Evolutionary conservation across 2,329 filamentous ascomycete species (phyloP).

Genomic region (Purpureocillium takamizusanense): DNA sequence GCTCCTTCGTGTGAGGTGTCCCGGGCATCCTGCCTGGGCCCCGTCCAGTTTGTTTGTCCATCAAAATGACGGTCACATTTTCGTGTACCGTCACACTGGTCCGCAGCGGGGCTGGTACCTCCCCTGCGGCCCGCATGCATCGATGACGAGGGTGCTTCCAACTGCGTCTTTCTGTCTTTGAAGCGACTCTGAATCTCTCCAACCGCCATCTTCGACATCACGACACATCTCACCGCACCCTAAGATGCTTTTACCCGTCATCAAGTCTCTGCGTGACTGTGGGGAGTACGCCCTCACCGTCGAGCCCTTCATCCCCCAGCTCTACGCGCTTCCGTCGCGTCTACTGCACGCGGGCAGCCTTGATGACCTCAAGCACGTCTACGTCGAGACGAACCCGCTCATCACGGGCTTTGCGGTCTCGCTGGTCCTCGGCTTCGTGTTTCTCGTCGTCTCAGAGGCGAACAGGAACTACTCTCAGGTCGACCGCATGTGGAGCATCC

Average conservation of each 20-base stretch:
- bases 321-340: slow-evolving; percentile 60
- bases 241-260: slow-evolving; percentile 44
- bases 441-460: slow-evolving; percentile 70
- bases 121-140: too few relatives aligned
- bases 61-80: too few relatives aligned
- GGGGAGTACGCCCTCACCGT: slow-evolving; percentile 68
- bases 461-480: slow-evolving; percentile 97
- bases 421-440: slow-evolving; percentile 59
- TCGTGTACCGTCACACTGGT: background rate
- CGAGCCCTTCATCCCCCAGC: slow-evolving; percentile 62
- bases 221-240: background rate
- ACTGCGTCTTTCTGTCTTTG: too few relatives aligned
- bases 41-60: too few relatives aligned
- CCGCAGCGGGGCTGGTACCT: background rate
- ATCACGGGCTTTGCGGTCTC: slow-evolving; percentile 66
- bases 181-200: background rate
- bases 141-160: background rate
- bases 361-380: slow-evolving; percentile 59
- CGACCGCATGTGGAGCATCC: slow-evolving; percentile 82
- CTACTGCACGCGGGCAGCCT: slow-evolving; percentile 50
- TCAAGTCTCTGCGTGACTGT: slow-evolving; percentile 64
- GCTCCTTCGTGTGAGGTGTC: too few relatives aligned
- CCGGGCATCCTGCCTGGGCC: too few relatives aligned
- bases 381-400: slow-evolving; percentile 78
- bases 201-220: background rate